Evolutionary conservation across 2,329 filamentous ascomycete genomes (phyloP).

Genomic region (Botrytis pseudocinerea): DNA sequence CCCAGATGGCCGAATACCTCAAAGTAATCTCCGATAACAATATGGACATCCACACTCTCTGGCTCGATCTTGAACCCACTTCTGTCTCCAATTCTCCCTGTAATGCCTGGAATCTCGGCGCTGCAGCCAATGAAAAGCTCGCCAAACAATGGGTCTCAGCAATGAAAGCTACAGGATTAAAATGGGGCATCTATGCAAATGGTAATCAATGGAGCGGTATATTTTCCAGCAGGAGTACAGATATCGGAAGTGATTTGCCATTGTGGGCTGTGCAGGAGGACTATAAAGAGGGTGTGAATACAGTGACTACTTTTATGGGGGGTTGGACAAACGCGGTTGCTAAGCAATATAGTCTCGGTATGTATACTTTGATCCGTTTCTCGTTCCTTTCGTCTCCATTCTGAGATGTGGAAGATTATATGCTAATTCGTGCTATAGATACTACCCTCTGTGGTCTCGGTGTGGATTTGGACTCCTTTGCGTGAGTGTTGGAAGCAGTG

Average conservation of each 20-base stretch:
- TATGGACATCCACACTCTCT: conserved; percentile 30
- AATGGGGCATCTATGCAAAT: conserved; percentile 38
- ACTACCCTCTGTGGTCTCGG: conserved; percentile 33
- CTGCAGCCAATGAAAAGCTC: conserved; percentile 30
- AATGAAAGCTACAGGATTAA: conserved; percentile 27
- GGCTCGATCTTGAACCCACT: conserved; percentile 36
- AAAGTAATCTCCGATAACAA: conserved; percentile 28
- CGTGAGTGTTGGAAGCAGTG: background rate
- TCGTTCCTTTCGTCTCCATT: background rate
- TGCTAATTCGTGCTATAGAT: conserved; percentile 27
- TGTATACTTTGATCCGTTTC: conserved; percentile 14
- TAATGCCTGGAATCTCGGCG: conserved; percentile 34
- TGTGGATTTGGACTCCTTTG: conserved; percentile 28
- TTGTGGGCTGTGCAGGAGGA: conserved; percentile 37
- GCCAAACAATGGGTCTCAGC: conserved; percentile 34
- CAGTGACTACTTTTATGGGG: conserved; percentile 35
- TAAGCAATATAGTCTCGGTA: conserved; percentile 35
- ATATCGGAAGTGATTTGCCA: conserved; percentile 34
- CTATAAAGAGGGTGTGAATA: conserved; percentile 29
- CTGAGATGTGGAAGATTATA: background rate
- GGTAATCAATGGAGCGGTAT: conserved; percentile 36
- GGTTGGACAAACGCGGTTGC: conserved; percentile 34
- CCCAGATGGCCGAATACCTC: conserved; percentile 33
- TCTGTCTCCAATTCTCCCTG: conserved; percentile 23
- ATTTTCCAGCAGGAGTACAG: conserved; percentile 31